Base-by-base conservation (phyloP, 2,329 filamentous ascomycete species). In the Bipolaris gigantea region DNA sequence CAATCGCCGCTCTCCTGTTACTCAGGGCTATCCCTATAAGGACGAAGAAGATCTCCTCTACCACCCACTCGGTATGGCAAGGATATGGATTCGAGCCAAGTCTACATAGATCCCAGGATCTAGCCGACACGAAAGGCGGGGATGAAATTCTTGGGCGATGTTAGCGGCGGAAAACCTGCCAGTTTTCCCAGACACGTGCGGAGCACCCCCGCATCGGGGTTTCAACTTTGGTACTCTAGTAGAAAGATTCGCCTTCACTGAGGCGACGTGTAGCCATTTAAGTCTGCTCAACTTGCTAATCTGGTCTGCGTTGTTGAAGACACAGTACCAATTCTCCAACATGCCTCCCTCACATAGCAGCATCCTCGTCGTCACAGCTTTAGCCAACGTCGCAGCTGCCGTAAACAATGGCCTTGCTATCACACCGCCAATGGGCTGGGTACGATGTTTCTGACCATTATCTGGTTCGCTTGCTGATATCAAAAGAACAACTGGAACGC, bases 401-500 rank as follows among this genome's bases (percentile, higher is more conserved):
- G 62, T 66, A 40, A 66, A 63, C 54, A 65, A 65, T 59, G 63
- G 63, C 4, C 45, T 65, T 33, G 63, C 63, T 25, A 53, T 60
- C 13, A 65, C 63, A 41, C 63, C 63, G 5, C 60, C 60, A 21
- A 65, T 65, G 61, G 63, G 63, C 32, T 65, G 63, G 63, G 63
- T 66, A 42, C 40, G 52, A 23, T 10, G 4, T 4, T 18, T 19
- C 16, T 18, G 2, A 6, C 9, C 10, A 9, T 15, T 11, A 23
- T 23, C 6, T 8, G 23, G 15, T 32, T 13, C 18, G 19, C 6
- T 25, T 9, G 32, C 47, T 54, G 27, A 54, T 18, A 2, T 7
- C 2, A 25, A 10, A 44, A 65, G 63, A 65, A 65, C 52, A 65
- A 65, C 33, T 66, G 63, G 63, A 66, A 66, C 18, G 61, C 62